Evolutionary conservation across 768 basidiomycete genomes (phyloP), one percentile per base, ranked within the genome.

Genomic region (Tricholomella constricta): DNA sequence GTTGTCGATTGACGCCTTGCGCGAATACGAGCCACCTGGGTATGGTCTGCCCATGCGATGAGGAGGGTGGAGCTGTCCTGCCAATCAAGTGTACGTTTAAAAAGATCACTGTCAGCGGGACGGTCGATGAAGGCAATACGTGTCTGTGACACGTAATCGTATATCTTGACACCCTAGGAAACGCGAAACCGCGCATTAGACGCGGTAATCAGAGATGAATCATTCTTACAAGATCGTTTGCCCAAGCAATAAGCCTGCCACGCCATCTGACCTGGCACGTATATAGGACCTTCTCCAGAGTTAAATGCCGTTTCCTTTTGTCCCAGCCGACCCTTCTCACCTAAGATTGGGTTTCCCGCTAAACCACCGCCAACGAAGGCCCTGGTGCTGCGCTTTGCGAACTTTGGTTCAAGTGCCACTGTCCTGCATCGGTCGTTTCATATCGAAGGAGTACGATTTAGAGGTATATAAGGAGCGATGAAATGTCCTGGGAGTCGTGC

Each of bases 311-410:
- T 91, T 67, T 96, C 94, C 63, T 91, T 97, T 62, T 97, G 91
- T 0, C 96, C 94, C 1, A 98, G 72, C 95, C 97, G 98, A 6
- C 94, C 91, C 65, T 97, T 98, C 75, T 98, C 96, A 57, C 90
- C 84, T 60, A 97, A 62, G n/a, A 91, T 76, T 23, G 98, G 73
- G 19, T 79, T 84, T 4, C 97, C 96, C 0, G 91, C 88, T 79
- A 96, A 80, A 8, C 97, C 97, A 19, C 96, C 97, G 50, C 89
- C 92, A 10, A 97, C 89, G 60, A 97, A 88, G 0, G 89, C 81
- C 19, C 92, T 80, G 6, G 89, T 82, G 32, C 79, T 78, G 45
- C 82, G 83, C 69, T 89, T 90, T 3, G 88, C 83, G 56, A 96
- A 99, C 54, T 86, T 80, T 6, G 97, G 97, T 63, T 98, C 96